A percentile compares a stretch with the other conserved stretches of the same genome.
These are phyloP conservation scores for Neotropicomus parvogracilis DNA, from an alignment of 1,284 basidiomycete genomes.

Conservation along the genomic window DNA sequence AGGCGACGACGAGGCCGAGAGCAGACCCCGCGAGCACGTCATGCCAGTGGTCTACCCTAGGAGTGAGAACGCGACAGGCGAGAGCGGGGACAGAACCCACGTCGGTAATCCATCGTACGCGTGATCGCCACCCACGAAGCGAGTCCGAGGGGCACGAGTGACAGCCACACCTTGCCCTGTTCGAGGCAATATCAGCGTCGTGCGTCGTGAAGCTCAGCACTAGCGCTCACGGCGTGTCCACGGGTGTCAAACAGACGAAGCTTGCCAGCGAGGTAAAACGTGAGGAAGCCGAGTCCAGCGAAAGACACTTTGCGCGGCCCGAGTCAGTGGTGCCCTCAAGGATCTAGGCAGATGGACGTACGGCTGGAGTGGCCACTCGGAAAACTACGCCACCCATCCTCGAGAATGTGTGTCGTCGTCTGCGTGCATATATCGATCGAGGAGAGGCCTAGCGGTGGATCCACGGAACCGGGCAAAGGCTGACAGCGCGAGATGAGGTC, in stretches of 20 bases:
- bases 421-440: constrained; percentile 64
- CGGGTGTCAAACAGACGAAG: constrained; percentile 66
- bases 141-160: constrained; percentile 55
- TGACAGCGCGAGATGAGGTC: constrained; percentile 66
- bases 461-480: constrained; percentile 47
- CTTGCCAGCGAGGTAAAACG: constrained; percentile 74
- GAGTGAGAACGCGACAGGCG: not conserved
- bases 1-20: constrained; percentile 48
- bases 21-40: constrained; percentile 53
- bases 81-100: constrained; percentile 34
- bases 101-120: constrained; percentile 65
- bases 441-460: constrained; percentile 60
- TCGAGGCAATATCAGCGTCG: not conserved
- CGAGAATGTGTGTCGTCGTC: constrained; percentile 42
- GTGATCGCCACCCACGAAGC: constrained; percentile 68
- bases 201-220: not conserved
- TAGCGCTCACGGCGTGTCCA: constrained; percentile 51
- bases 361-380: constrained; percentile 71
- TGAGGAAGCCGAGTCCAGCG: constrained; percentile 70
- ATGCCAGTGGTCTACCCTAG: constrained; percentile 46
- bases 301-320: constrained; percentile 52
- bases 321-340: not conserved
- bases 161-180: constrained; percentile 66
- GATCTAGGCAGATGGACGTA: constrained; percentile 30
- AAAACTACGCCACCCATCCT: constrained; percentile 74